Evolutionary conservation across 805 yeast genomes (phyloP), one percentile per base, ranked within the genome.

Genomic region (Suhomyces sp.): DNA sequence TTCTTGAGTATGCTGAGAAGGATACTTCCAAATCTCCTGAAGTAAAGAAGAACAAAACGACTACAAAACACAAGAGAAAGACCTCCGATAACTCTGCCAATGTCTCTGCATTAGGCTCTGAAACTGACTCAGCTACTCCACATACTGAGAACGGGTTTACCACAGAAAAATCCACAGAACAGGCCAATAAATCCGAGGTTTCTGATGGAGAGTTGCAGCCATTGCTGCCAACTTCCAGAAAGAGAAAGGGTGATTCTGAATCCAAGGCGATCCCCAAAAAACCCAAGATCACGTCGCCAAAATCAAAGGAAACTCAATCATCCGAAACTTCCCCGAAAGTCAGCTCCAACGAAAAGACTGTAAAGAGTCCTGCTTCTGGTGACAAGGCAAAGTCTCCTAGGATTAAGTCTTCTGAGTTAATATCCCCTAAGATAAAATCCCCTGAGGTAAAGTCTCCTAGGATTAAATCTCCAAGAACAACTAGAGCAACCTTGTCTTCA

Each of bases 151-250:
- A 38, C n/a, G 23, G 49, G 10, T 13, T 46, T 7, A 9, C 38
- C 36, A 47, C 46, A 26, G 19, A 47, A 17, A 49, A 38, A 13
- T 17, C 17, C 42, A 10, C 13, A 1, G 13, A 6, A 1, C 42
- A 19, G 42, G 24, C n/a, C 12, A 38, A 38, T 10, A 36, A 47
- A 24, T 48, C 52, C 47, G 51, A 61, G 22, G 70, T 74, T 54
- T 60, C 71, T 0, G 58, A 60, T 24, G 73, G 70, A 8, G 72
- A 73, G 4, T 73, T 72, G 57, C 78, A 74, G 54, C 67, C 72
- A 1, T 24, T 47, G 19, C 19, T 45, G 6, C 31, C 41, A 5
- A 22, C 48, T 6, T 27, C 40, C 17, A 52, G 51, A 46, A 45
- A 50, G 27, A 50, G 48, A 31, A 27, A 44, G n/a, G 29, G 26